Base-by-base conservation (phyloP, 1,284 basidiomycete species). In the Stereum hirsutum region DNA sequence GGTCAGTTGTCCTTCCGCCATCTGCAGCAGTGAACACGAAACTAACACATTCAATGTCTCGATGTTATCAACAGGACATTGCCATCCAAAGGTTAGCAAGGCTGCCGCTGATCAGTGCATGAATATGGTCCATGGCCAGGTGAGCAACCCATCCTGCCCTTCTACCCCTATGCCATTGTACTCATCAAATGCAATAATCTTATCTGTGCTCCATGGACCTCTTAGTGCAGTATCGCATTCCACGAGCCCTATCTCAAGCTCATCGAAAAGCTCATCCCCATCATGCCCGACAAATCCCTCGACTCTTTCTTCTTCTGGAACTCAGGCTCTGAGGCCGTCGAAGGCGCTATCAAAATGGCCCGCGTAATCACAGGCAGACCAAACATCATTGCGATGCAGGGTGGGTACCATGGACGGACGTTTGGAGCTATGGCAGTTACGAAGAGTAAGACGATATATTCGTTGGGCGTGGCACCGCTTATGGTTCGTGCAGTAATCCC, bases 261-360 rank as follows among this genome's bases (percentile, higher is more conserved):
- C 50, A 82, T 91, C 52, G 74, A 89, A 57, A 74, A 72, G 47
- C 70, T 92, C 6, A 62, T 89, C n/a, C 84, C 88, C 1, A 64
- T 86, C 49, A 87, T 92, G 78, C 90, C 93, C 1, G 70, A 95
- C 62, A 70, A 80, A 0, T 92, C 90, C 2, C 74, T 97, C 34
- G 87, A 94, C 63, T 89, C 89, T 15, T 94, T 97, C 74, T 95
- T 90, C 74, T 89, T 94, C 64, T 91, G 88, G 87, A 97, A 93
- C 69, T 95, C 91, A 5, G 92, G 91, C 12, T 85, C 89, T 2
- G 93, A 96, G 59, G 92, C 90, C 0, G 75, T 92, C 31, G 89
- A 96, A 63, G 89, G 80, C 1, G 70, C 85, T 2, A 60, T 93
- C 47, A 92, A 92, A 64, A 78, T 89, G 64, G 86, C 89, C 1